Evolutionary conservation across 352 stramenopile species (phyloP).

Genomic region (Aphanomyces cochlioides): DNA sequence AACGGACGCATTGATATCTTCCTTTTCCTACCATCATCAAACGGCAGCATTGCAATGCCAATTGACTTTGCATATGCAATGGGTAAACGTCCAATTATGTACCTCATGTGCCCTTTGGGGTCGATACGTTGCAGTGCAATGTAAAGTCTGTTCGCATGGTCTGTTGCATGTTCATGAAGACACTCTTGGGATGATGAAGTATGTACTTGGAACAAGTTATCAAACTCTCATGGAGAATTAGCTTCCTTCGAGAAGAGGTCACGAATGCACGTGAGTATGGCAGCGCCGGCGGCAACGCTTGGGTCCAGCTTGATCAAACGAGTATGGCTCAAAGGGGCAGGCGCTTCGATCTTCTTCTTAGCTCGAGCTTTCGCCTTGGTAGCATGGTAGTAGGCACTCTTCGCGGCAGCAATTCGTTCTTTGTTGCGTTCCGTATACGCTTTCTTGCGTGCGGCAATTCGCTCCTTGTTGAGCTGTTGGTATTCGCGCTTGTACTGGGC

Average conservation of each 20-base stretch:
- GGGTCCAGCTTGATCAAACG: background rate
- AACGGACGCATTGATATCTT: too few relatives aligned
- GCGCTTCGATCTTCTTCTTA: background rate
- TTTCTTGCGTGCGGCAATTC: slow-evolving; percentile 13
- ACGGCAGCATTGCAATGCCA: too few relatives aligned
- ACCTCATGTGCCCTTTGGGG: too few relatives aligned
- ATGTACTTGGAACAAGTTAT: background rate
- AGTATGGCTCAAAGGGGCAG: background rate
- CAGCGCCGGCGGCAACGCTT: slow-evolving; percentile 4
- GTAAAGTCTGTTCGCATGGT: too few relatives aligned
- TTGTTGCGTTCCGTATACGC: slow-evolving; percentile 20
- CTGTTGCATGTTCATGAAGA: background rate
- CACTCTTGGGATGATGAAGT: background rate
- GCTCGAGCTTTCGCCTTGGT: slow-evolving; percentile 40
- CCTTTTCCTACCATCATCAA: too few relatives aligned
- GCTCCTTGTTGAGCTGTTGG: slow-evolving; percentile 15
- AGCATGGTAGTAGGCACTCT: slow-evolving; percentile 57
- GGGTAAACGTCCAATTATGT: too few relatives aligned
- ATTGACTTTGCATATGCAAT: too few relatives aligned
- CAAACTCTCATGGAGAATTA: background rate
- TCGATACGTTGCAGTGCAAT: too few relatives aligned
- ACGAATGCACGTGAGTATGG: slow-evolving; percentile 7
- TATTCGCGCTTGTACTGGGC: slow-evolving; percentile 16
- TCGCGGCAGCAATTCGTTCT: slow-evolving; percentile 9
- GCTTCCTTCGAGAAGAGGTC: background rate